Base-by-base conservation (phyloP, 768 basidiomycete genomes). In the Brasilioporus rufonigricans region DNA sequence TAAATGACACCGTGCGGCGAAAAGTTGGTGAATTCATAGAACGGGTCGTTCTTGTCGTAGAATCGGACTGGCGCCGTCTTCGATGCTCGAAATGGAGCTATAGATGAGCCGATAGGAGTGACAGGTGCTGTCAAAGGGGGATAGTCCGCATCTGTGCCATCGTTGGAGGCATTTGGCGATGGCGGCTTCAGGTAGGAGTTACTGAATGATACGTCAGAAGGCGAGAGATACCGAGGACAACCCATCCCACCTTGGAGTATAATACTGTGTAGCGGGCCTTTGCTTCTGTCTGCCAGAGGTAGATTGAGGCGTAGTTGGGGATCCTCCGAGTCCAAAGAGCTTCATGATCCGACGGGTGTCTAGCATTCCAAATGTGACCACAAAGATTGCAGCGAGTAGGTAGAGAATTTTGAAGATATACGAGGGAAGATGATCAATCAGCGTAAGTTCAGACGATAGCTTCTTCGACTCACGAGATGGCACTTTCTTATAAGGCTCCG, bases 1-100 rank as follows among this genome's bases (percentile, higher is more conserved):
- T 86, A 84, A 11, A 73, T 61, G 11, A 90, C 80, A 41, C 81
- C 74, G 66, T 89, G 86, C 1, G 81, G 66, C 11, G 88, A 88
- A 67, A 88, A 88, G 66, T 87, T 87, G 39, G 86, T 87, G 62
- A 88, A 87, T 8, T 83, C 86, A 56, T 87, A 86, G 63, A 86
- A 76, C 12, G 85, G 83, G 41, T 80, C 74, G 13, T 79, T 72
- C 62, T 81, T 87, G 60, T 86, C 77, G 60, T 88, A 87, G 65
- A 88, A 88, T 3, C 83, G 65, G 52, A 87, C 75, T 6, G 73
- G 74, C 8, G 67, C 64, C 10, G 72, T 69, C 21, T 67, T 70
- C 23, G 61, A 39, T 26, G 59, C 38, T 48, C 47, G 48, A 40
- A 70, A 70, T 14, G 69, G 69, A 24, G 69, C 60, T 45, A 71